These are phyloP conservation scores for Suhomyces wounanorum DNA, from an alignment of 1,139 yeast species.

Conservation along the genomic window DNA sequence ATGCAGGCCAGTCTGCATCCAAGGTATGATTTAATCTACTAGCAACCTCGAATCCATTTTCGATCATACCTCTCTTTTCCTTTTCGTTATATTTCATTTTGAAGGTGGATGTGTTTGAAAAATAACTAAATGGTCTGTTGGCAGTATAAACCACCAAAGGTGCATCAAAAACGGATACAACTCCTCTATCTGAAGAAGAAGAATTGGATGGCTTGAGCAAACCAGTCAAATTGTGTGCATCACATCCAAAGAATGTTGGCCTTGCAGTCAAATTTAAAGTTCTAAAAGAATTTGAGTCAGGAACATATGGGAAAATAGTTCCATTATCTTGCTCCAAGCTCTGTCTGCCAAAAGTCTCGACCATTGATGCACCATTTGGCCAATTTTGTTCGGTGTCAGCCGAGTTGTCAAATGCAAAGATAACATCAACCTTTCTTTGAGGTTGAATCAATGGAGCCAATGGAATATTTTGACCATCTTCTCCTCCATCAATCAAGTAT, in stretches of 20 bases:
- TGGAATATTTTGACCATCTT: conserved; percentile 34
- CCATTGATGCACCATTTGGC: conserved; percentile 40
- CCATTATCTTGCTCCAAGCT: conserved; percentile 26
- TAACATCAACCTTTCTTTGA: conserved; percentile 28
- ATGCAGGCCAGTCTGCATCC: conserved; percentile 41
- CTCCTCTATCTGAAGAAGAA: neutral
- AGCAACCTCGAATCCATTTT: conserved; percentile 38
- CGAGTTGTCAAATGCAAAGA: conserved; percentile 35
- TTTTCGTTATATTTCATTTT: conserved; percentile 35
- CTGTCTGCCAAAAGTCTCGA: conserved; percentile 38
- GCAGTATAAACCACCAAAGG: conserved; percentile 44
- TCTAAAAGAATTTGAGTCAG: conserved; percentile 33
- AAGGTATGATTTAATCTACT: conserved; percentile 33
- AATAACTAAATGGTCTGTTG: conserved; percentile 42
- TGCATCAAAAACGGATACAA: conserved; percentile 25
- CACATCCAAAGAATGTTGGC: conserved; percentile 50
- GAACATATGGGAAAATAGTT: conserved; percentile 40
- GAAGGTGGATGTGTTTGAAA: conserved; percentile 40
- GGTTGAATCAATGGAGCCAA: conserved; percentile 31
- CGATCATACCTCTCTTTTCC: conserved; percentile 40
- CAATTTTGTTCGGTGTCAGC: conserved; percentile 29
- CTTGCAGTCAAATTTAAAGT: conserved; percentile 41
- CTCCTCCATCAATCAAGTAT: conserved; percentile 35
- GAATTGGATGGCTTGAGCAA: conserved; percentile 23
- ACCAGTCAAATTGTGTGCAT: conserved; percentile 40